These are phyloP conservation scores for Vitellaria paradoxa DNA, from an alignment of 179 eudicot species.

Conservation along the genomic window DNA sequence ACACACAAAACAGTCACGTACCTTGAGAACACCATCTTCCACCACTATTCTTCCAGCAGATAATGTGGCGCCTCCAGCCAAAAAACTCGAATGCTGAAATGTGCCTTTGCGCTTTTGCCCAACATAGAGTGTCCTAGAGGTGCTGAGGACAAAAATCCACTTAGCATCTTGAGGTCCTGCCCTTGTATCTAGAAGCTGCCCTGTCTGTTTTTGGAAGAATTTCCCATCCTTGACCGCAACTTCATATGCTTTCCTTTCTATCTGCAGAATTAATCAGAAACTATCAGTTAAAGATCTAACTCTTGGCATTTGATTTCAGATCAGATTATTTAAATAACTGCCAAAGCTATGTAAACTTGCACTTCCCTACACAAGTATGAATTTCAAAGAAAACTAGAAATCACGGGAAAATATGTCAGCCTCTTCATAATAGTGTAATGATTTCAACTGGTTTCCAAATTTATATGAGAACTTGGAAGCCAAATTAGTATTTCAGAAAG, in stretches of 20 bases:
- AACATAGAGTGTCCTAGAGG: conserved; percentile 56
- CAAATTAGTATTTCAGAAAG: neutral
- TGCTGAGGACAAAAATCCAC: conserved; percentile 87
- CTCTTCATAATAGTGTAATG: neutral
- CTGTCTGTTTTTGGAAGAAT: conserved; percentile 43
- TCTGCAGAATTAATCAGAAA: conserved; percentile 31
- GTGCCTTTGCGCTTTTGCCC: conserved; percentile 67
- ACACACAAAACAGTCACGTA: conserved; percentile 7
- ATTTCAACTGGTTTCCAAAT: neutral
- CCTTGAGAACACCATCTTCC: conserved; percentile 64
- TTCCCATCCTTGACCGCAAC: conserved; percentile 56
- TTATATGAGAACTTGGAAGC: neutral
- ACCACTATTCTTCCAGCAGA: conserved; percentile 77
- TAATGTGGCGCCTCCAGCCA: conserved; percentile 87
- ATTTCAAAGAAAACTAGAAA: neutral
- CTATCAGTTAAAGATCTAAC: neutral
- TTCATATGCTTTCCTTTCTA: conserved; percentile 69
- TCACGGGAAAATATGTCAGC: neutral
- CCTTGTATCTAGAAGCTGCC: conserved; percentile 53
- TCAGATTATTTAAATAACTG: neutral
- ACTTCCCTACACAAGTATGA: neutral
- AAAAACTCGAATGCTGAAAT: conserved; percentile 88
- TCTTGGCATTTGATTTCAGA: neutral
- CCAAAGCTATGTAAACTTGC: neutral
- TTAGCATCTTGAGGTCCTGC: conserved; percentile 52